A percentile compares a stretch with the other conserved stretches of the same genome.
These are phyloP conservation scores for Nephelium lappaceum DNA, from an alignment of 345 rosid species.

Conservation along the genomic window DNA sequence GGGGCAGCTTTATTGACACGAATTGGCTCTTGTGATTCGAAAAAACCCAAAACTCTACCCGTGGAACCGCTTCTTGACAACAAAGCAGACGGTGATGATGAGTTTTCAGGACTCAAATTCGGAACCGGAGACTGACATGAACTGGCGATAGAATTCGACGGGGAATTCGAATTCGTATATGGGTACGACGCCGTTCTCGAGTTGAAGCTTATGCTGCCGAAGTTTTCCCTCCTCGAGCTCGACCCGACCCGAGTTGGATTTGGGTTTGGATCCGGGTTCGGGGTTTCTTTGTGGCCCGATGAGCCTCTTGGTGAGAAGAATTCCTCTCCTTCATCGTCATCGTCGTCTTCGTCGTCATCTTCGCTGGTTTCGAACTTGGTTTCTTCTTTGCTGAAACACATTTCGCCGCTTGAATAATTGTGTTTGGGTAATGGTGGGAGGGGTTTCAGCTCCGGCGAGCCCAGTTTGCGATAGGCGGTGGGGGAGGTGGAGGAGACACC, in stretches of 20 bases:
- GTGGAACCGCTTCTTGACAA: constrained; percentile 23
- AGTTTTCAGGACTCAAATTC: constrained; percentile 37
- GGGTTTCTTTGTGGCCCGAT: constrained; percentile 56
- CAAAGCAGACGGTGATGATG: constrained; percentile 18
- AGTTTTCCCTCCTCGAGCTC: constrained; percentile 52
- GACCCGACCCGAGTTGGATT: constrained; percentile 34
- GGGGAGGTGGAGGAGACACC: constrained; percentile 45
- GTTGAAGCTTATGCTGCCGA: constrained; percentile 54
- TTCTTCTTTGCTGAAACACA: constrained; percentile 30
- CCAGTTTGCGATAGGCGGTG: constrained; percentile 53
- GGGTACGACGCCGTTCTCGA: constrained; percentile 74
- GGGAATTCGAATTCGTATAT: constrained; percentile 54
- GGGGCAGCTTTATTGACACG: constrained; percentile 57
- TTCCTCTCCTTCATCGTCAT: constrained; percentile 67
- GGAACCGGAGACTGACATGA: constrained; percentile 41
- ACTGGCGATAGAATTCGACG: constrained; percentile 45
- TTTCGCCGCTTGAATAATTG: constrained; percentile 35
- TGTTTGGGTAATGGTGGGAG: constrained; percentile 81
- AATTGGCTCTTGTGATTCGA: constrained; percentile 19
- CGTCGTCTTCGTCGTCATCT: constrained; percentile 21
- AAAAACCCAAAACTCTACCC: constrained; percentile 24
- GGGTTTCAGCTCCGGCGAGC: constrained; percentile 92
- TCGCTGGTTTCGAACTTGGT: constrained; percentile 11
- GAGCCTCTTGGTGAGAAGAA: constrained; percentile 93
- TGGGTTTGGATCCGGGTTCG: constrained; percentile 25